Conservation (phyloP, 805 yeast species). For the Grigorovia humatica region DNA sequence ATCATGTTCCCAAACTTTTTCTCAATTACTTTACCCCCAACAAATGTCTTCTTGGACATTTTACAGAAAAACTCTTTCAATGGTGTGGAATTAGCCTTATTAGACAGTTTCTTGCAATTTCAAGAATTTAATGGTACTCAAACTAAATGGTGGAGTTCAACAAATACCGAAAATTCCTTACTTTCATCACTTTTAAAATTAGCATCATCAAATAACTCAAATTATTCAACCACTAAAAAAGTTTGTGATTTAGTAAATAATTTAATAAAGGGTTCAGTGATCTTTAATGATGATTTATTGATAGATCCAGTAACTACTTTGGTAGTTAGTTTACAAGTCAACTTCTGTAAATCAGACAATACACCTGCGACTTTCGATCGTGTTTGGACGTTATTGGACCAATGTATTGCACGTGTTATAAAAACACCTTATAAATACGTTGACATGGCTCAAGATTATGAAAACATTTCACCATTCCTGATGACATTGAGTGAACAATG, state of each 20-base stretch:
- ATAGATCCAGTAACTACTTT: conserved; percentile 49
- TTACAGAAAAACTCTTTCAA: conserved; percentile 28
- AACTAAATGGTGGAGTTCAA: conserved; percentile 72
- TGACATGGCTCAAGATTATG: conserved; percentile 38
- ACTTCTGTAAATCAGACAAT: conserved; percentile 5
- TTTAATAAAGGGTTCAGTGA: conserved; percentile 41
- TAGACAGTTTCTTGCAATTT: conserved; percentile 52
- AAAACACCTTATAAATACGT: conserved; percentile 77
- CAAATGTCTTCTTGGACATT: conserved; percentile 30
- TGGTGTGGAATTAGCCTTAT: conserved; percentile 46
- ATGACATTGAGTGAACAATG: conserved; percentile 61
- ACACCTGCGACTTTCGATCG: conserved; percentile 16
- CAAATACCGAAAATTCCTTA: conserved; percentile 41
- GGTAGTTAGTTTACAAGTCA: conserved; percentile 36
- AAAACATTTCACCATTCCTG: conserved; percentile 43
- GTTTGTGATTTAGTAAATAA: conserved; percentile 39
- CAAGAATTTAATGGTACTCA: conserved; percentile 44
- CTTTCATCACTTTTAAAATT: conserved; percentile 58
- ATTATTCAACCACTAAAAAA: conserved; percentile 30
- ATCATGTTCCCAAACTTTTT: conserved; percentile 30
- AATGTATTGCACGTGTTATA: conserved; percentile 59
- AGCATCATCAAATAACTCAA: conserved; percentile 29
- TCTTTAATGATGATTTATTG: conserved; percentile 40
- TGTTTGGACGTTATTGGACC: conserved; percentile 63
- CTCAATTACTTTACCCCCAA: conserved; percentile 22